These are phyloP conservation scores for Globisporangium barbulae DNA, from an alignment of 352 stramenopile genomes.

Conservation along the genomic window DNA sequence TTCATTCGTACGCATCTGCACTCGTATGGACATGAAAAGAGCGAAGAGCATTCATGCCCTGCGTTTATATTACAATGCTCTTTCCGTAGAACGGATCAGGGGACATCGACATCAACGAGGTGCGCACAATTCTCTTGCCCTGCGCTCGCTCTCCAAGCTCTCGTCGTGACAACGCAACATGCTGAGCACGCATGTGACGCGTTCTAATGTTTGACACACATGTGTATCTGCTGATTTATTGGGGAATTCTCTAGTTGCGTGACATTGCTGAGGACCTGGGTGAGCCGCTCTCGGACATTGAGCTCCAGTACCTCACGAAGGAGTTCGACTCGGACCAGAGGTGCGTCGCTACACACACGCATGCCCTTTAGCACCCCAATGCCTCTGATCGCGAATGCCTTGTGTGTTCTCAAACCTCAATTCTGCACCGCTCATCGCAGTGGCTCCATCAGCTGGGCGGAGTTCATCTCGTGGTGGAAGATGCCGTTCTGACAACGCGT, in stretches of 20 bases:
- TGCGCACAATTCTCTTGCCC: slow-evolving; percentile 10
- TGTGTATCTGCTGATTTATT: too few species aligned
- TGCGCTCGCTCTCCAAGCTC: not conserved
- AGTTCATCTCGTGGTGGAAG: slow-evolving; percentile 85
- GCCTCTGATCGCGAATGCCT: not conserved
- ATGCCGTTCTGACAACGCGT: slow-evolving; percentile 38
- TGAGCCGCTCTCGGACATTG: slow-evolving; percentile 66
- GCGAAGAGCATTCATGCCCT: not conserved
- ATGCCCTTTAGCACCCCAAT: not conserved
- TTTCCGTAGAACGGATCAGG: slow-evolving; percentile 51
- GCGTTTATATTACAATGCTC: too few species aligned
- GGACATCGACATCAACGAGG: slow-evolving; percentile 70
- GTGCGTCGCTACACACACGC: slow-evolving; percentile 15
- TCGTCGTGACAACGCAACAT: not conserved
- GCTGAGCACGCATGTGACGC: not conserved
- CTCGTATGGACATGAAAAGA: not conserved
- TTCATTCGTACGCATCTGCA: not conserved
- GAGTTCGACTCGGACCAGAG: slow-evolving; percentile 71
- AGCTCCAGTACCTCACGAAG: slow-evolving; percentile 68
- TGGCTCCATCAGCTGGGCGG: slow-evolving; percentile 59
- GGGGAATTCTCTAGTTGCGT: slow-evolving; percentile 28
- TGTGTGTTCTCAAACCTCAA: not conserved
- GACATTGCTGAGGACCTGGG: slow-evolving; percentile 75
- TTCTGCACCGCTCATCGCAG: slow-evolving; percentile 18
- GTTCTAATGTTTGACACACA: not conserved